phyloP scores from a whole-genome alignment of 305 asterid species.

The Ilex paraguariensis region DNA sequence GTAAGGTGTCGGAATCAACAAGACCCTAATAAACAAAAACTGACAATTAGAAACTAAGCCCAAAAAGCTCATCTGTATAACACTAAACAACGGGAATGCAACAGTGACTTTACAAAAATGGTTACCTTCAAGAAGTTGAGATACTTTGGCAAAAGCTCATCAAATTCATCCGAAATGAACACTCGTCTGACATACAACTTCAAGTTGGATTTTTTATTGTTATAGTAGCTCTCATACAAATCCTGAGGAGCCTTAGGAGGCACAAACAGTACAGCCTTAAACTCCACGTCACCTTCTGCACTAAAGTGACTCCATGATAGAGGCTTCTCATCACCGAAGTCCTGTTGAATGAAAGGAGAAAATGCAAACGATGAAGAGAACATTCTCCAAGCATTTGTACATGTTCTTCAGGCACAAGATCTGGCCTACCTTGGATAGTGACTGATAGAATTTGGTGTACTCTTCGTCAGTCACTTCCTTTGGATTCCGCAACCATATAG shows the following conservation, averaged over 20 bases:
- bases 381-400: background rate
- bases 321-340: slow-evolving; percentile 70
- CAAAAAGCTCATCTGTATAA: background rate
- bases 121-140: slow-evolving; percentile 66
- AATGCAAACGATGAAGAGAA: background rate
- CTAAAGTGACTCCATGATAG: slow-evolving; percentile 73
- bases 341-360: slow-evolving; percentile 30
- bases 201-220: slow-evolving; percentile 61
- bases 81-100: no score
- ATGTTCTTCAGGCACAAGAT: background rate
- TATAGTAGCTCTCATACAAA: slow-evolving; percentile 80
- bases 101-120: no score
- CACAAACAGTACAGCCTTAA: slow-evolving; percentile 69
- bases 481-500: slow-evolving; percentile 78
- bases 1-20: slow-evolving; percentile 95
- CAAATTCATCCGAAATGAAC: slow-evolving; percentile 81
- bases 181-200: slow-evolving; percentile 69
- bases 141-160: slow-evolving; percentile 78
- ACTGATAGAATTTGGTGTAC: slow-evolving; percentile 62
- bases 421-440: slow-evolving; percentile 58
- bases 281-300: slow-evolving; percentile 87
- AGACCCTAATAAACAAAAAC: slow-evolving; percentile 55
- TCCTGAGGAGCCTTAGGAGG: slow-evolving; percentile 91
- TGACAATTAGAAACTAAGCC: background rate
- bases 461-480: slow-evolving; percentile 83